These are phyloP conservation scores for Geotrichum klebahnii DNA, from an alignment of 1,139 yeast species.

Conservation along the genomic window DNA sequence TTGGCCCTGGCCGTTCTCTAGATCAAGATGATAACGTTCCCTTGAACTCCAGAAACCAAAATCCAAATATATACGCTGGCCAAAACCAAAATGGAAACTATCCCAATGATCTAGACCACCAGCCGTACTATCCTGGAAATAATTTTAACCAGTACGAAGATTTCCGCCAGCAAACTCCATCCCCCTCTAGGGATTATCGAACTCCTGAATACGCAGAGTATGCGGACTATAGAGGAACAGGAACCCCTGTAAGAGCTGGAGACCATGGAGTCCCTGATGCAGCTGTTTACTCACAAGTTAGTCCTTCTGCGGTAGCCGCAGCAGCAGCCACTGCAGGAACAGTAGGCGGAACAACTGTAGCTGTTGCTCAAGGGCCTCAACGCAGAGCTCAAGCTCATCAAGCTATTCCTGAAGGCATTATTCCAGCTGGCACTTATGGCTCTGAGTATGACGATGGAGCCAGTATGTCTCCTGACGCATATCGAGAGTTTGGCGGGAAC, in stretches of 20 bases:
- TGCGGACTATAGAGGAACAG: constrained; percentile 12
- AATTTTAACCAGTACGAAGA: constrained; percentile 13
- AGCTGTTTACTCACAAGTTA: constrained; percentile 3
- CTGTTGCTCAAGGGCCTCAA: constrained; percentile 16
- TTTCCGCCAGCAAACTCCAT: constrained; percentile 24
- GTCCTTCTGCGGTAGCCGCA: constrained; percentile 15
- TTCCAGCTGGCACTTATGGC: constrained; percentile 37
- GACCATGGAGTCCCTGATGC: constrained; percentile 10
- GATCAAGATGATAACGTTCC: constrained; percentile 25
- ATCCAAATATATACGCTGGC: constrained; percentile 13
- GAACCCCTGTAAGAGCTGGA: constrained; percentile 9
- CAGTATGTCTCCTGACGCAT: constrained; percentile 23
- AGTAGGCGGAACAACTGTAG: constrained; percentile 13
- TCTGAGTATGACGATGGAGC: constrained; percentile 34
- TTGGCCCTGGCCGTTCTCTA: background rate
- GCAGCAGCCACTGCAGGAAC: constrained; percentile 33
- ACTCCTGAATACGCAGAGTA: constrained; percentile 18
- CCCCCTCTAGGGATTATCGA: constrained; percentile 26
- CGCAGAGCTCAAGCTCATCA: constrained; percentile 16
- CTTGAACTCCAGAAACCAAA: constrained; percentile 16
- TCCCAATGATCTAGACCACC: constrained; percentile 3
- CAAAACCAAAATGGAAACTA: constrained; percentile 6
- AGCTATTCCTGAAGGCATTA: constrained; percentile 18
- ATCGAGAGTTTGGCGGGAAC: constrained; percentile 9
- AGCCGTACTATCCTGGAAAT: constrained; percentile 9